Base-by-base conservation (phyloP, 371 early-diverging fungal genomes). In the Rhizopus stolonifer region DNA sequence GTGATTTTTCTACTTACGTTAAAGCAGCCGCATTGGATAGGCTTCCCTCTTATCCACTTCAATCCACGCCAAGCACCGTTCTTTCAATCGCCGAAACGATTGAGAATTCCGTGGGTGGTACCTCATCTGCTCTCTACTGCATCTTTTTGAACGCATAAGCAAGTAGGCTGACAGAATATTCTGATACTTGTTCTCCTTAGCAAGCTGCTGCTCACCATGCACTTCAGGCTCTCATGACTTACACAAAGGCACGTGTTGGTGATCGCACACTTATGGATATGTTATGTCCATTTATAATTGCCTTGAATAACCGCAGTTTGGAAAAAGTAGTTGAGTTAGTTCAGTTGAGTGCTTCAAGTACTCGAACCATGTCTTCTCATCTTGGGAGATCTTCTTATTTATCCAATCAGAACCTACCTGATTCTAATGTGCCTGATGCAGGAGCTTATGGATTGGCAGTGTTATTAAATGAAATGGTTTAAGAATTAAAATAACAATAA, bases 201-300 rank as follows among this genome's bases (percentile, higher is more conserved):
- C 29, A 47, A 8, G 17, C 55, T 49, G 70, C 73, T 9, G 60
- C 82, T 46, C 51, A 65, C 13, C 63, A 65, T 31, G 91, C 87
- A 1, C 55, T 91, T 14, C 66, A 74, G 14, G 77, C 85, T 1
- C 64, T 91, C 4, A 73, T 83, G 62, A 66, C 67, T 45, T 89
- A 91, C 61, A 90, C 90, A 0, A 74, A 77, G 1, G 92, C 93
- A 6, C 75, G 83, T 18, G 74, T 76, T 11, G 92, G 92, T 18
- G 88, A 91, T 50, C 84, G 92, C 38, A 92, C 93, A 0, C 53
- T 92, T 52, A 82, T 92, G 58, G 92, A 92, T 61, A 83, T 82
- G 1, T 65, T 92, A 46, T 74, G 77, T 40, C 91, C 92, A 1
- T 86, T 89, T 71, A 69, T 86, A 2, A 69, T 66, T 15, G 64